Evolutionary conservation across 1,284 basidiomycete genomes (phyloP), one percentile per base, ranked within the genome.

Genomic region (Apiotrichum sp.): DNA sequence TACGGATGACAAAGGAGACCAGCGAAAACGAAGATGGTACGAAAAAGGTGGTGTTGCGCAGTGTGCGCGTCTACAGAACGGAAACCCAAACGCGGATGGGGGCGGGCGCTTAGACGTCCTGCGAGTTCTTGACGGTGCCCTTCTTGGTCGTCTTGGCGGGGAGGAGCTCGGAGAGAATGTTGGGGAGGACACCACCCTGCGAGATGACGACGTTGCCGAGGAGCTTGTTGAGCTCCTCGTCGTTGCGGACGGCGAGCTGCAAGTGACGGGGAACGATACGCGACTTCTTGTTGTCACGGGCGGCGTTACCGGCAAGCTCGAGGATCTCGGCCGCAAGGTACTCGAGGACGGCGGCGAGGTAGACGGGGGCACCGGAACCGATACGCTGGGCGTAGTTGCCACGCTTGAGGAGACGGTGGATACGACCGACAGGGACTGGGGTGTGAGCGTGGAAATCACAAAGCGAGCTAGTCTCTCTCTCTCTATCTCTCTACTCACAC

Each of bases 201-300:
- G 86, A 89, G 79, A 93, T 92, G 71, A 89, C 85, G 62, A 92
- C 89, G 65, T 85, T 81, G 49, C 89, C 89, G 47, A 93, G 58
- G 59, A 69, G 63, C 61, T 65, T 68, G 67, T 63, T 72, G 57
- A 77, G 67, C 84, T 89, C 87, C 68, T 89, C 87, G 59, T 89
- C 88, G 75, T 89, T 89, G 65, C 89, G 83, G 77, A 93, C 90
- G 65, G 89, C 90, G 61, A 93, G 86, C 74, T 92, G 89, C 57
- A 93, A 75, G 78, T 93, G 89, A 73, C 90, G 84, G 58, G 90
- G 90, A 14, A 91, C 87, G 73, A 93, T 92, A 85, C 89, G 89
- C 71, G 88, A 87, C 81, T 91, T 81, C 70, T 76, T 74, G 71
- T 77, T 76, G 76, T 79, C 77, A 65, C 77, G 76, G 67, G 78